These are phyloP conservation scores for Coemansia sp. DNA, from an alignment of 192 early-diverging fungal species.

Conservation along the genomic window DNA sequence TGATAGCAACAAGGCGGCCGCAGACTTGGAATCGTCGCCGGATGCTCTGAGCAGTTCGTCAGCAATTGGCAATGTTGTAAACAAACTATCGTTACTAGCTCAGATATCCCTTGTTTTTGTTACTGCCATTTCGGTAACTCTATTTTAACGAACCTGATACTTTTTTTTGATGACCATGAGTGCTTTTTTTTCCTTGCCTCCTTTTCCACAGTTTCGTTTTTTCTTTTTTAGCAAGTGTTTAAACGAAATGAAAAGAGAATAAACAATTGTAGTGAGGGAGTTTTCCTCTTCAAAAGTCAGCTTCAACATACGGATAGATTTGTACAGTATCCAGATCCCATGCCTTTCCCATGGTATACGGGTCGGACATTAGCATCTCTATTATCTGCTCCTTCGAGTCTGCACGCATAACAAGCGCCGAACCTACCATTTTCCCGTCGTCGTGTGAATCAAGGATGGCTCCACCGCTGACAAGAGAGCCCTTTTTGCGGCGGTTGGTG, in stretches of 20 bases:
- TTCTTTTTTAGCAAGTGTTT: too few species aligned
- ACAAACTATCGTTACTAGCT: too few species aligned
- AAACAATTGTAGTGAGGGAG: too few species aligned
- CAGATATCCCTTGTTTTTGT: too few species aligned
- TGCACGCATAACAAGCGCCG: conserved; percentile 55
- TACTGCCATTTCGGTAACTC: too few species aligned
- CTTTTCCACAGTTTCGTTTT: too few species aligned
- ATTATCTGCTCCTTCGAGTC: conserved; percentile 50
- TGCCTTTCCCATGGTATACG: conserved; percentile 56
- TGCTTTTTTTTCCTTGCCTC: too few species aligned
- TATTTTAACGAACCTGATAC: too few species aligned
- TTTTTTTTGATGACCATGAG: too few species aligned
- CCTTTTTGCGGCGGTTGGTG: conserved; percentile 22
- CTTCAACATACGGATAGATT: conserved; percentile 24
- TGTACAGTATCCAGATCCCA: conserved; percentile 49
- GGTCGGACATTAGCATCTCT: conserved; percentile 52
- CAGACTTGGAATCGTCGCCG: background rate
- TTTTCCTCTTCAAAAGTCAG: conserved; percentile 24
- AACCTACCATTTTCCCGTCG: conserved; percentile 57
- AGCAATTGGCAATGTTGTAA: too few species aligned
- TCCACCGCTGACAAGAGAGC: conserved; percentile 52
- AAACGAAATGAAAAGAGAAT: background rate
- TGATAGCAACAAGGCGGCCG: background rate
- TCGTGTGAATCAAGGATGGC: conserved; percentile 58
- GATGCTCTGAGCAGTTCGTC: background rate